Conservation (phyloP, 108 stramenopile species). For the Licmophora abbreviata region DNA sequence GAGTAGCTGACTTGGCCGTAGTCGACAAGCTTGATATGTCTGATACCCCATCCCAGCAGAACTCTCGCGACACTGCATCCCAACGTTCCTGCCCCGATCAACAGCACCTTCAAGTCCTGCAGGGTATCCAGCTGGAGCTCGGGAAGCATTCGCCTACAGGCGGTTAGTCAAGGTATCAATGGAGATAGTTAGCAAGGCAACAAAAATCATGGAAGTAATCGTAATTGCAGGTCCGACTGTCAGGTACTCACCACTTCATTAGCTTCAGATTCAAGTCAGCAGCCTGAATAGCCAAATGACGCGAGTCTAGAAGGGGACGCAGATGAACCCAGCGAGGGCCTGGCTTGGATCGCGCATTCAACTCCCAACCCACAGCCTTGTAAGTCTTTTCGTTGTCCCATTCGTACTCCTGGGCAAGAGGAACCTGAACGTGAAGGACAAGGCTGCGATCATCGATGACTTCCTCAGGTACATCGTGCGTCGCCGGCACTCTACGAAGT, state of each 20-base stretch:
- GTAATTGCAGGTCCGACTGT: no score
- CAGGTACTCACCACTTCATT: slow-evolving; percentile 99
- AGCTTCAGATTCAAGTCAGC: slow-evolving; percentile 93
- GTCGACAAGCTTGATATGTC: slow-evolving; percentile 92
- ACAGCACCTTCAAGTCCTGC: slow-evolving; percentile 65
- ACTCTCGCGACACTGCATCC: slow-evolving; percentile 92
- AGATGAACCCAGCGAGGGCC: slow-evolving; percentile 76
- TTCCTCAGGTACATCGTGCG: not conserved
- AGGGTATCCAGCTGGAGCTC: slow-evolving; percentile 78
- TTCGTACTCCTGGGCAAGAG: slow-evolving; percentile 38
- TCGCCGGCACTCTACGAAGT: slow-evolving; percentile 32
- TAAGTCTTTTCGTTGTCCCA: slow-evolving; percentile 24
- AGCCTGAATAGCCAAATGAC: slow-evolving; percentile 82
- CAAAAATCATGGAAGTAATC: no score
- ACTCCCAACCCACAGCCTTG: slow-evolving; percentile 75
- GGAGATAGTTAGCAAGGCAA: no score
- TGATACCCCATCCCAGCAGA: slow-evolving; percentile 95
- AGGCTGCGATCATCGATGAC: slow-evolving; percentile 32
- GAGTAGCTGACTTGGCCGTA: slow-evolving; percentile 91
- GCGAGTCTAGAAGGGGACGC: slow-evolving; percentile 58
- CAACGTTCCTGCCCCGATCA: slow-evolving; percentile 96
- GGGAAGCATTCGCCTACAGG: slow-evolving; percentile 89
- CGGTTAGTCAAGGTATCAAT: no score
- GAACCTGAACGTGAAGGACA: slow-evolving; percentile 42
- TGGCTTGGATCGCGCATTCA: slow-evolving; percentile 66